Conservation (phyloP, 129 eudicot species). For the Helianthus tuberosus region DNA sequence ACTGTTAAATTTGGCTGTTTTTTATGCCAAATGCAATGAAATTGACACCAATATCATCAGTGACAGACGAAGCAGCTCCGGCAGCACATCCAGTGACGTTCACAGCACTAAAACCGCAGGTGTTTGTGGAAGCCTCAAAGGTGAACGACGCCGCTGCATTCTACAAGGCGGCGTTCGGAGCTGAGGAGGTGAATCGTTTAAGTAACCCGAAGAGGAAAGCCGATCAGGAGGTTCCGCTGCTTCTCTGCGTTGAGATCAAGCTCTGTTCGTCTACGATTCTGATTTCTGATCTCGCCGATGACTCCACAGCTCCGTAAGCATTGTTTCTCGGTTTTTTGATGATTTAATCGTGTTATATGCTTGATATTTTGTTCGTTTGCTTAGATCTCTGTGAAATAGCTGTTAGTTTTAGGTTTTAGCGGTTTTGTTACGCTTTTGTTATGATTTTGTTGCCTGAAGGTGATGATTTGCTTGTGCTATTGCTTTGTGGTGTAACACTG, state of each 20-base stretch:
- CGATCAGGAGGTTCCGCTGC: conserved; percentile 77
- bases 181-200: conserved; percentile 70
- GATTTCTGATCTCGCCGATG: conserved; percentile 64
- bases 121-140: conserved; percentile 63
- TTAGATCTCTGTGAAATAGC: conserved; percentile 4
- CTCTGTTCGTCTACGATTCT: conserved; percentile 53
- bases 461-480: background rate
- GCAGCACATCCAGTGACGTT: conserved; percentile 49
- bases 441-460: background rate
- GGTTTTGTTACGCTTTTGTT: background rate
- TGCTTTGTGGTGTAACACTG: background rate
- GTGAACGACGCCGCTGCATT: conserved; percentile 77
- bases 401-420: background rate
- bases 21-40: too few species aligned
- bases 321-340: background rate
- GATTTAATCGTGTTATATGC: background rate
- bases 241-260: conserved; percentile 76
- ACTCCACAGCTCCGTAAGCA: conserved; percentile 49
- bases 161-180: conserved; percentile 88
- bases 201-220: conserved; percentile 80
- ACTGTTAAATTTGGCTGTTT: too few species aligned
- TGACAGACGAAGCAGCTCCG: conserved; percentile 38
- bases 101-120: conserved; percentile 60
- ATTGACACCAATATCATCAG: too few species aligned
- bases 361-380: background rate